Percentiles rank a stretch among this genome's conserved stretches.
These are phyloP conservation scores for Globisporangium cystogenes DNA, from an alignment of 352 stramenopile species.

Conservation along the genomic window DNA sequence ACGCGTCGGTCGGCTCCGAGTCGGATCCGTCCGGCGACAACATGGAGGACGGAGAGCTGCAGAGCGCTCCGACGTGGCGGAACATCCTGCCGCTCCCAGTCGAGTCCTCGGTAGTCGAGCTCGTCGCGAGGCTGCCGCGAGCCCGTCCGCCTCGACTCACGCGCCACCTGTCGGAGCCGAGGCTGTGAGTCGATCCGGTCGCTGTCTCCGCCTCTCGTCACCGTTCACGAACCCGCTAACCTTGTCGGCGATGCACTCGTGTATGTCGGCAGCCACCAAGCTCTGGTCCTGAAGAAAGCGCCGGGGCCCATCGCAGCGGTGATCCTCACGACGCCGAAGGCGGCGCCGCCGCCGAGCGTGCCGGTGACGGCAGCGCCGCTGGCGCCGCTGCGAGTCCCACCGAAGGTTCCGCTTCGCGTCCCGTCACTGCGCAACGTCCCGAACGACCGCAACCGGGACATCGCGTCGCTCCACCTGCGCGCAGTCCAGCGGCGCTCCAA, in stretches of 20 bases:
- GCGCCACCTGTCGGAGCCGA: slow-evolving; percentile 28
- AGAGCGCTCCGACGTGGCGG: slow-evolving; percentile 11
- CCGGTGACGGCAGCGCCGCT: not conserved
- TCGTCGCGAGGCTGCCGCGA: slow-evolving; percentile 2
- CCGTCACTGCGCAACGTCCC: slow-evolving; percentile 13
- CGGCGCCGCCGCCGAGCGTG: not conserved
- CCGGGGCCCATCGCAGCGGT: not conserved
- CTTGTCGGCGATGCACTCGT: not conserved
- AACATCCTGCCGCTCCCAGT: not conserved
- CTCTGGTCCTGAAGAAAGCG: not conserved
- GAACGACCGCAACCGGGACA: slow-evolving; percentile 58
- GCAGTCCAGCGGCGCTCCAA: slow-evolving; percentile 52
- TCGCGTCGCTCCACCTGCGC: slow-evolving; percentile 46
- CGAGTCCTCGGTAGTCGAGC: not conserved
- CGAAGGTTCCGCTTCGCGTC: slow-evolving; percentile 7
- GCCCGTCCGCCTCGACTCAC: slow-evolving; percentile 16
- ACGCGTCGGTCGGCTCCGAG: slow-evolving; percentile 53
- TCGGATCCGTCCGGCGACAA: slow-evolving; percentile 71
- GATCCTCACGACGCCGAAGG: not conserved
- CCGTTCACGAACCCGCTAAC: not conserved
- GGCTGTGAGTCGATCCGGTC: slow-evolving; percentile 19
- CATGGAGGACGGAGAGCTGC: slow-evolving; percentile 51
- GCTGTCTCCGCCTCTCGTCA: not conserved
- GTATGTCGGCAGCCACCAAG: not conserved
- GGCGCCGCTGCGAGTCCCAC: slow-evolving; percentile 7